Percentiles rank a stretch among this genome's conserved stretches.
phyloP scores from a whole-genome alignment of 78 protist genomes.

The Dictyostelium capitatum region DNA sequence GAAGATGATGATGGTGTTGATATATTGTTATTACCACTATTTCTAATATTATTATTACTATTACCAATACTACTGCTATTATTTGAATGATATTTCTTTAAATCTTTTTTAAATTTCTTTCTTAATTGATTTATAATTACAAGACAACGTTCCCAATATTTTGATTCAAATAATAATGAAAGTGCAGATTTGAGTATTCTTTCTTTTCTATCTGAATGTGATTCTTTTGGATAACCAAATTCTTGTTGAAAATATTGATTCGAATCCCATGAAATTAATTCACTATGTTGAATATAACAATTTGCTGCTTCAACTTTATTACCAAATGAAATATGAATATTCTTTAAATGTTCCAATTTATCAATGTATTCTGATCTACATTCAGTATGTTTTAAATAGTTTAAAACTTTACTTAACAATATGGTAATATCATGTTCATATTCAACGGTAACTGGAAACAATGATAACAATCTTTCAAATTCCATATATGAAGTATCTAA shows the following conservation, averaged over 20 bases:
- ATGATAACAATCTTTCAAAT: conserved; percentile 49
- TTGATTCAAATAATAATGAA: conserved; percentile 41
- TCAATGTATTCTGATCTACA: conserved; percentile 47
- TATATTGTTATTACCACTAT: neutral
- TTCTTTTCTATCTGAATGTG: conserved; percentile 70
- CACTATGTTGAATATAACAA: conserved; percentile 56
- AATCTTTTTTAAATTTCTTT: conserved; percentile 69
- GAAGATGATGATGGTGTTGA: neutral
- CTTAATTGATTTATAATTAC: conserved; percentile 51
- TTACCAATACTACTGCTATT: neutral
- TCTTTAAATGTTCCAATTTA: conserved; percentile 58
- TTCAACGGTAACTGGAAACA: conserved; percentile 68
- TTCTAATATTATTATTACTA: neutral
- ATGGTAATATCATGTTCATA: conserved; percentile 78
- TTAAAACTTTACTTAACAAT: conserved; percentile 40
- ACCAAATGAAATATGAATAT: conserved; percentile 59
- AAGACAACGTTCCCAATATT: conserved; percentile 61
- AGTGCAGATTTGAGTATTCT: conserved; percentile 38
- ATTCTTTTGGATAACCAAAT: conserved; percentile 56
- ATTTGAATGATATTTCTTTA: neutral
- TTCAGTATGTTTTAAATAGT: conserved; percentile 65
- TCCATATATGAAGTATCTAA: conserved; percentile 65
- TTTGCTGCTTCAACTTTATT: conserved; percentile 64
- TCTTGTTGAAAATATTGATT: conserved; percentile 25
- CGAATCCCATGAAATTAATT: conserved; percentile 60